Percentiles rank a stretch among this genome's conserved stretches.
These are phyloP conservation scores for Madurella mycetomatis DNA, from an alignment of 2,329 filamentous ascomycete species.

Conservation along the genomic window DNA sequence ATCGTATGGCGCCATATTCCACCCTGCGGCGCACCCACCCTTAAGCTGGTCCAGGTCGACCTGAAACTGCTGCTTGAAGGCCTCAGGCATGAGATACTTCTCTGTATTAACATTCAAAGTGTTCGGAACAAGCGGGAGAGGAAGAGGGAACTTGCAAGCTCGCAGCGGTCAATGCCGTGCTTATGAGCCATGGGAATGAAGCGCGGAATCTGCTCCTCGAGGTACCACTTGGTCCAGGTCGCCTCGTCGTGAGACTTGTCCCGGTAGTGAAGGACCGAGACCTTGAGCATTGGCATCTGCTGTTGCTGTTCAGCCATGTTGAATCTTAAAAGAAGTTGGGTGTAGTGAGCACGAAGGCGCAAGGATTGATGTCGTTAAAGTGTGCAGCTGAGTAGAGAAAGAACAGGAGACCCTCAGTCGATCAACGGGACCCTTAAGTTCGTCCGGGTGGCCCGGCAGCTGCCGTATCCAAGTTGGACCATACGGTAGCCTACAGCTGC, in stretches of 20 bases:
- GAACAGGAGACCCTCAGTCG: background rate
- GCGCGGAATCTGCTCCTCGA: conserved; percentile 3
- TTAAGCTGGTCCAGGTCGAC: background rate
- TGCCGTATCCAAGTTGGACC: too few relatives aligned
- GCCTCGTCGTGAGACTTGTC: background rate
- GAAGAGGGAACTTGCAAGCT: background rate
- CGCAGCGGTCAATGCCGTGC: background rate
- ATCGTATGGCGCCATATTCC: conserved; percentile 2
- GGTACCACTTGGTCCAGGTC: background rate
- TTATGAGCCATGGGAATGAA: conserved; percentile 1
- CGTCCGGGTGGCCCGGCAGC: too few relatives aligned
- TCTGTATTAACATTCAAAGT: background rate
- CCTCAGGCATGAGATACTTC: background rate
- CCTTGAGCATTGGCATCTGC: background rate
- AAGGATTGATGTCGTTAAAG: background rate
- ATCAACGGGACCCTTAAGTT: background rate
- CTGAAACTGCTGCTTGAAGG: conserved; percentile 2
- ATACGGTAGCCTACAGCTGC: too few relatives aligned
- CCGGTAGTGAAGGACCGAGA: conserved; percentile 1
- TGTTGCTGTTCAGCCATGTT: conserved; percentile 1
- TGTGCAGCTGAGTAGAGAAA: background rate
- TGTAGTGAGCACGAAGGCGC: background rate
- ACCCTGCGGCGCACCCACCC: background rate
- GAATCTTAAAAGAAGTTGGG: background rate
- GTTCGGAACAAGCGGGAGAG: background rate